phyloP scores from a whole-genome alignment of 1,284 basidiomycete species.

The Sphaerobolus stellatus region DNA sequence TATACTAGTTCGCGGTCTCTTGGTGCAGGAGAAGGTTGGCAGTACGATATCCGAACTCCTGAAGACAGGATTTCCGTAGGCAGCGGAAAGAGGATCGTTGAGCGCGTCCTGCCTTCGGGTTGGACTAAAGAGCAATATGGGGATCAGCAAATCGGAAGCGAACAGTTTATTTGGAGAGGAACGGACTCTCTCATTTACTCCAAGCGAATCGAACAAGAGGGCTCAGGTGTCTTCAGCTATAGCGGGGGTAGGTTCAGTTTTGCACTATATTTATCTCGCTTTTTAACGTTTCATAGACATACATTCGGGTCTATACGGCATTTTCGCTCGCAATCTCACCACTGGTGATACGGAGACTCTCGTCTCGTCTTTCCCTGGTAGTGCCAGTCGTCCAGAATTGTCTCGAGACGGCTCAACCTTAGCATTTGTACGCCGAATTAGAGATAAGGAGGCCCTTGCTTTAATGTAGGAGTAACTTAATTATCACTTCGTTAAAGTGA shows the following conservation, averaged over 20 bases:
- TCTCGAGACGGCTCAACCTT: constrained; percentile 68
- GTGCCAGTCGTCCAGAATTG: constrained; percentile 68
- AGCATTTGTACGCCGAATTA: constrained; percentile 70
- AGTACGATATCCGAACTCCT: constrained; percentile 37
- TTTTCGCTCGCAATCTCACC: constrained; percentile 62
- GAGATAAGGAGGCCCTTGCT: constrained; percentile 68
- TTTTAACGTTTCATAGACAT: constrained; percentile 45
- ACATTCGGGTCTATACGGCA: constrained; percentile 67
- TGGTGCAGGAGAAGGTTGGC: constrained; percentile 71
- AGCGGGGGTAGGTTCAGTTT: constrained; percentile 53
- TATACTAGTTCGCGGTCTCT: constrained; percentile 61
- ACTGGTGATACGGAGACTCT: constrained; percentile 50
- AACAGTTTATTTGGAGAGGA: constrained; percentile 63
- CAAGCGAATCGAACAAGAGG: constrained; percentile 55
- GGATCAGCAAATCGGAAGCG: constrained; percentile 69
- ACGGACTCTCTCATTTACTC: constrained; percentile 61
- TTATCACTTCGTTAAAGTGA: neutral
- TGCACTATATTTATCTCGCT: neutral
- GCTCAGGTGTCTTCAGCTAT: constrained; percentile 51
- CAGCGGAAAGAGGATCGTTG: constrained; percentile 54
- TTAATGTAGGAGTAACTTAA: constrained; percentile 50
- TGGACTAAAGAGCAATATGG: constrained; percentile 59
- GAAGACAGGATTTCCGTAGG: constrained; percentile 38
- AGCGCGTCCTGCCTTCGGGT: constrained; percentile 55
- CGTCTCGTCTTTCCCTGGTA: constrained; percentile 58